phyloP scores from a whole-genome alignment of 768 basidiomycete species.

The Xerocomus spinulosus region DNA sequence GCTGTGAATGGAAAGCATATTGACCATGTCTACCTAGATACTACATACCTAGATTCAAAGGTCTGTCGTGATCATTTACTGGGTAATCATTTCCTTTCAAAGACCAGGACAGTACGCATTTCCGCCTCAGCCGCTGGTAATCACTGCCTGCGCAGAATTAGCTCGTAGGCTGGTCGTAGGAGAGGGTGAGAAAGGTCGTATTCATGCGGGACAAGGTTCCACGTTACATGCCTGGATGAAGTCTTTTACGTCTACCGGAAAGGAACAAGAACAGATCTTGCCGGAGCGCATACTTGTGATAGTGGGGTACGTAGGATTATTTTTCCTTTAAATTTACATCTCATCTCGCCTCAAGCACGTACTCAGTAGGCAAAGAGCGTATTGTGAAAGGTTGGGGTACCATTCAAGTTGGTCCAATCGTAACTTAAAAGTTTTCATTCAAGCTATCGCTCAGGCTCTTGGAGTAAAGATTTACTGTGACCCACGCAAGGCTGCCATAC shows the following conservation, averaged over 20 bases:
- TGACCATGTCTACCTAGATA: conserved; percentile 91
- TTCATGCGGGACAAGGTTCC: conserved; percentile 23
- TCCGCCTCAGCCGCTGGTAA: conserved; percentile 91
- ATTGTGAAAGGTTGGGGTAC: conserved; percentile 91
- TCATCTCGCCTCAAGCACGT: conserved; percentile 56
- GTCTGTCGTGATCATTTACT: conserved; percentile 28
- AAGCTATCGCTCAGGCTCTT: conserved; percentile 83
- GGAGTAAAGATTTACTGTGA: conserved; percentile 87
- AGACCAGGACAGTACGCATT: conserved; percentile 68
- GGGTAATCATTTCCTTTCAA: background rate
- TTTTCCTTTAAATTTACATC: background rate
- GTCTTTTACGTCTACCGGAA: conserved; percentile 16
- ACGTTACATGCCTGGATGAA: conserved; percentile 53
- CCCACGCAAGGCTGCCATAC: conserved; percentile 70
- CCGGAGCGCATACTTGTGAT: conserved; percentile 51
- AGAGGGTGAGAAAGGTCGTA: conserved; percentile 28
- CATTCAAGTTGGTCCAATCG: background rate
- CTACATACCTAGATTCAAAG: conserved; percentile 91
- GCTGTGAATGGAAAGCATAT: conserved; percentile 75
- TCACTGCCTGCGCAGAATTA: conserved; percentile 87
- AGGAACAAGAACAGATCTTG: conserved; percentile 34
- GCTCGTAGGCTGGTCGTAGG: conserved; percentile 54
- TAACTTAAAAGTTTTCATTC: background rate
- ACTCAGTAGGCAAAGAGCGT: conserved; percentile 96
- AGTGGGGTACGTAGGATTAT: conserved; percentile 52